Percentiles rank a stretch among this genome's conserved stretches.
Evolutionary conservation across 2,329 filamentous ascomycete genomes (phyloP).

Genomic region (Penicillium frequentans): DNA sequence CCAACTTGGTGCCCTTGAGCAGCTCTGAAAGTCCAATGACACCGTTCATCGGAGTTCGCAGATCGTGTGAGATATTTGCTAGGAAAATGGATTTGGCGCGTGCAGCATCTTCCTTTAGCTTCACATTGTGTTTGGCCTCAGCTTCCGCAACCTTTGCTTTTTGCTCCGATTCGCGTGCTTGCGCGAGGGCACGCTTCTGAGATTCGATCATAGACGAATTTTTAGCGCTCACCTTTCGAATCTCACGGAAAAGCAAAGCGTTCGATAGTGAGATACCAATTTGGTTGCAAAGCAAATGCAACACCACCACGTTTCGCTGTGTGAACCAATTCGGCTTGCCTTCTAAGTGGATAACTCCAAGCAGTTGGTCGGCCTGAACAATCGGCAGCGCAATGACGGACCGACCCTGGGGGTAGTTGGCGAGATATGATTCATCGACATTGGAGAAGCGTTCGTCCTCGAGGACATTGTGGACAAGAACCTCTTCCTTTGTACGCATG

Average conservation of each 20-base stretch:
- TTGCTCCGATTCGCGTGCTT: constrained; percentile 62
- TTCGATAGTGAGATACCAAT: constrained; percentile 65
- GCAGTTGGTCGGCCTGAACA: constrained; percentile 58
- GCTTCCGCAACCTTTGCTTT: constrained; percentile 66
- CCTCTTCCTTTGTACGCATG: constrained; percentile 62
- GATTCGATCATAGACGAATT: constrained; percentile 67
- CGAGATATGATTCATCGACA: constrained; percentile 57
- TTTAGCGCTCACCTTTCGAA: constrained; percentile 62
- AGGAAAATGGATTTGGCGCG: constrained; percentile 90
- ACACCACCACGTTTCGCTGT: constrained; percentile 54
- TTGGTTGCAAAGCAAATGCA: constrained; percentile 62
- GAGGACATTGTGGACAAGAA: constrained; percentile 63
- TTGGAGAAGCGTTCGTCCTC: constrained; percentile 67
- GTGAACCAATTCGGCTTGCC: constrained; percentile 65
- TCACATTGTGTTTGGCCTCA: constrained; percentile 64
- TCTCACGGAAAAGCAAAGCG: constrained; percentile 60
- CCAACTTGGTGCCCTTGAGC: constrained; percentile 58
- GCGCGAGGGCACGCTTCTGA: constrained; percentile 62
- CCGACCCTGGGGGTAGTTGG: constrained; percentile 56
- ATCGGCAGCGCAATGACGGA: constrained; percentile 65
- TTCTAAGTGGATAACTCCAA: constrained; percentile 64
- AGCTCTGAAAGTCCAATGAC: constrained; percentile 76
- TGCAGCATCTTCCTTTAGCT: constrained; percentile 66
- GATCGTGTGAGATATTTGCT: constrained; percentile 83
- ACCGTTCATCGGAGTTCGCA: constrained; percentile 93